A percentile compares a stretch with the other conserved stretches of the same genome.
phyloP scores from a whole-genome alignment of 1,284 basidiomycete genomes.

The Takashimella tepidaria region DNA sequence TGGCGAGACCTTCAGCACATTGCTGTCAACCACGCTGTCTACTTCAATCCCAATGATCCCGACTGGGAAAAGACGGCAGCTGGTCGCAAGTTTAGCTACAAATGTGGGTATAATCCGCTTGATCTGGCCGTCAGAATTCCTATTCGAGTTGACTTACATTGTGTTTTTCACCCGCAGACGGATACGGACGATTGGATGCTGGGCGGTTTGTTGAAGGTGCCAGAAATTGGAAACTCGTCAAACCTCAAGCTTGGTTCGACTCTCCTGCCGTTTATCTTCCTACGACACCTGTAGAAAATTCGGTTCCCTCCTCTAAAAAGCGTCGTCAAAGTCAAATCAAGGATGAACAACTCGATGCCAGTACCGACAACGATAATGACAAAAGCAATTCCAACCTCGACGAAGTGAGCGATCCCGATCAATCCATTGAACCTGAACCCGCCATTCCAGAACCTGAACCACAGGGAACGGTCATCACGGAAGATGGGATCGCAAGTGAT shows the following conservation, averaged over 20 bases:
- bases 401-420: constrained; percentile 1
- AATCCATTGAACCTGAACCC: constrained; percentile 9
- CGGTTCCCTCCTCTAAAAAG: not conserved
- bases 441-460: constrained; percentile 7
- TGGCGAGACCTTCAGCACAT: constrained; percentile 98
- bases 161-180: constrained; percentile 50
- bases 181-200: constrained; percentile 86
- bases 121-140: not conserved
- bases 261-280: constrained; percentile 64
- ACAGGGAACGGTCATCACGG: constrained; percentile 53
- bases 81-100: constrained; percentile 86
- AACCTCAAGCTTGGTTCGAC: constrained; percentile 88
- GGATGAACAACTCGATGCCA: not conserved
- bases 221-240: constrained; percentile 77
- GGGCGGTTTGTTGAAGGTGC: constrained; percentile 77
- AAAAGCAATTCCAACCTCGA: constrained; percentile 4
- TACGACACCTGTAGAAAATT: constrained; percentile 6
- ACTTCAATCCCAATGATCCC: constrained; percentile 82
- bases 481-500: constrained; percentile 62
- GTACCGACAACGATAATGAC: constrained; percentile 9
- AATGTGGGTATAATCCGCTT: constrained; percentile 55
- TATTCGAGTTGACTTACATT: not conserved
- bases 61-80: constrained; percentile 86
- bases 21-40: constrained; percentile 69
- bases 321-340: not conserved